Evolutionary conservation across 2,329 filamentous ascomycete species (phyloP).

Genomic region (Cladosporium sp.): DNA sequence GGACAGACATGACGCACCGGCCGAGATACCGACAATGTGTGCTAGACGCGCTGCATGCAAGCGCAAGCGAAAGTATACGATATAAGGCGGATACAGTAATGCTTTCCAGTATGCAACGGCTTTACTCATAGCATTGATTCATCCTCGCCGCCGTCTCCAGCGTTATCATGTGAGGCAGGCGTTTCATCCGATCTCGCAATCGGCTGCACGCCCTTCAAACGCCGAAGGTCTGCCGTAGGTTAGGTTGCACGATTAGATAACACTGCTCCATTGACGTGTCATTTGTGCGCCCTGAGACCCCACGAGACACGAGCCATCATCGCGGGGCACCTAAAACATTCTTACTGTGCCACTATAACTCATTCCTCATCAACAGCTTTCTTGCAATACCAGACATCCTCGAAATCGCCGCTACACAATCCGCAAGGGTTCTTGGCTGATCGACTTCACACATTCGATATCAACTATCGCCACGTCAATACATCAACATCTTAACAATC

Average conservation of each 20-base stretch:
- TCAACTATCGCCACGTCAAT: background rate
- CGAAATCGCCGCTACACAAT: background rate
- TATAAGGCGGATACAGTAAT: no score
- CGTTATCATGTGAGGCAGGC: background rate
- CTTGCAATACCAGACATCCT: background rate
- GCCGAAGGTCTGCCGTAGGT: background rate
- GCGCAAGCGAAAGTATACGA: no score
- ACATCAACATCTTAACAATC: background rate
- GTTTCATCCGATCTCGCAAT: constrained; percentile 1
- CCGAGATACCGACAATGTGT: background rate
- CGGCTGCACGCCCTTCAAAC: background rate
- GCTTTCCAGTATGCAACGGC: background rate
- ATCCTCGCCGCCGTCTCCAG: background rate
- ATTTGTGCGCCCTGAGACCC: constrained; percentile 5
- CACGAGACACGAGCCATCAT: constrained; percentile 8
- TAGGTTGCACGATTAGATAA: constrained; percentile 8
- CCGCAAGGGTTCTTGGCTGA: background rate
- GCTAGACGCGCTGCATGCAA: no score
- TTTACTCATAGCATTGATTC: background rate
- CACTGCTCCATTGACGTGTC: constrained; percentile 5
- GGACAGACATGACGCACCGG: background rate
- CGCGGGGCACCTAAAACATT: constrained; percentile 4
- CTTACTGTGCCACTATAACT: constrained; percentile 2
- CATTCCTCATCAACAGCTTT: background rate
- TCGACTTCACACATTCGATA: background rate